Evolutionary conservation across 441 rosid species (phyloP).

Genomic region (Arabidopsis lyrata): DNA sequence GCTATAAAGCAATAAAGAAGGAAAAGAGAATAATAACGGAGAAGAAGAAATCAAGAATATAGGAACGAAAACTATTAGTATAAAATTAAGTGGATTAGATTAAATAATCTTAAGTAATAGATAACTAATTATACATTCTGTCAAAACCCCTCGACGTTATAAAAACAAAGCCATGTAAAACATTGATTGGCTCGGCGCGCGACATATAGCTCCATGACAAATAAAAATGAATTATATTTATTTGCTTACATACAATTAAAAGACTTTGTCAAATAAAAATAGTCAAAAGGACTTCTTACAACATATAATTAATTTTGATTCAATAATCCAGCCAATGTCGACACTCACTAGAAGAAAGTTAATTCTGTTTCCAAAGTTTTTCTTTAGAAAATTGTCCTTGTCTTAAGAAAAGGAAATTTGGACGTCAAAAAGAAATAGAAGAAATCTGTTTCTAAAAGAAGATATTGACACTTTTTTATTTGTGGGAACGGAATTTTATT

Average conservation of each 20-base stretch:
- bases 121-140: background rate
- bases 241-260: background rate
- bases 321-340: slow-evolving; percentile 26
- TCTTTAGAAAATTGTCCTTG: background rate
- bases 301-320: background rate
- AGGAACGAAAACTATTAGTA: slow-evolving; percentile 16
- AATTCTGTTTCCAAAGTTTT: slow-evolving; percentile 1
- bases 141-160: slow-evolving; percentile 13
- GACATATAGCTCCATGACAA: slow-evolving; percentile 16
- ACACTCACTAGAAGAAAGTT: slow-evolving; percentile 18
- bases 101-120: background rate
- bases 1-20: slow-evolving; percentile 10
- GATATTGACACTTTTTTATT: background rate
- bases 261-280: background rate
- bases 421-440: background rate
- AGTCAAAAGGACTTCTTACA: slow-evolving; percentile 11
- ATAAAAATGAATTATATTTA: background rate
- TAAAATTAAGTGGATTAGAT: slow-evolving; percentile 22
- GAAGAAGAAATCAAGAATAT: slow-evolving; percentile 36
- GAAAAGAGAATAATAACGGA: slow-evolving; percentile 32
- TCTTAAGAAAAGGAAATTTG: background rate
- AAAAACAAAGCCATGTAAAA: slow-evolving; percentile 19
- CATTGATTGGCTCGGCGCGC: slow-evolving; percentile 27
- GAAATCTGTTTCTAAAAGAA: background rate
- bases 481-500: slow-evolving; percentile 5